Evolutionary conservation across 148 eudicot species (phyloP).

Genomic region (Vaccinium corymbosum): DNA sequence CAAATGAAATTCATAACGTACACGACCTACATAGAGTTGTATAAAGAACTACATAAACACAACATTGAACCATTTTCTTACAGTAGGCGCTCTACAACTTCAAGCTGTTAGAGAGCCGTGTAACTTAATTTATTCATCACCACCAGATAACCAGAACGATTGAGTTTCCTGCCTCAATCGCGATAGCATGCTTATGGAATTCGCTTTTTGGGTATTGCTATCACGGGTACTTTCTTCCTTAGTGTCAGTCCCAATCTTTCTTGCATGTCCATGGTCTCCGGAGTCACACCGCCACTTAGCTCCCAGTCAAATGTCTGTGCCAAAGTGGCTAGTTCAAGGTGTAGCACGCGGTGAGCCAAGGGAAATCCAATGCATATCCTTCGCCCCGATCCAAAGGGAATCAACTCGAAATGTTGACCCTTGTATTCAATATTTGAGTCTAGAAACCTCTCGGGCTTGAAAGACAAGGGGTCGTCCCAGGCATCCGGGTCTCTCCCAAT

Average conservation of each 20-base stretch:
- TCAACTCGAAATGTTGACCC: slow-evolving; percentile 41
- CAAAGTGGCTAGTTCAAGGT: slow-evolving; percentile 20
- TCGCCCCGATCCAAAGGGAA: slow-evolving; percentile 43
- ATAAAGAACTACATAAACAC: background rate
- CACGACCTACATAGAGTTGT: background rate
- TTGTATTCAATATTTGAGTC: slow-evolving; percentile 26
- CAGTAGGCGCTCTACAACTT: background rate
- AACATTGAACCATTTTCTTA: background rate
- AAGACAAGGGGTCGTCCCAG: slow-evolving; percentile 34
- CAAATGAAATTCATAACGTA: background rate
- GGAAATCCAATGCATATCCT: slow-evolving; percentile 32
- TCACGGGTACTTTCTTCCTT: slow-evolving; percentile 11
- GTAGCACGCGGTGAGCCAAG: slow-evolving; percentile 32
- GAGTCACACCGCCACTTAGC: background rate
- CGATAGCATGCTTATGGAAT: background rate
- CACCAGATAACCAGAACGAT: background rate
- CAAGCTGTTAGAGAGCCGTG: background rate
- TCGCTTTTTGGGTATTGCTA: slow-evolving; percentile 15
- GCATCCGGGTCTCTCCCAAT: slow-evolving; percentile 24
- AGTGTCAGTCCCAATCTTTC: slow-evolving; percentile 12
- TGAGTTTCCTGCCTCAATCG: background rate
- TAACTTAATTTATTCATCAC: background rate
- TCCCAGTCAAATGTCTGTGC: slow-evolving; percentile 16
- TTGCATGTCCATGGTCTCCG: slow-evolving; percentile 13
- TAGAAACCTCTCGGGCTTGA: slow-evolving; percentile 42